A percentile compares a stretch with the other conserved stretches of the same genome.
These are phyloP conservation scores for Phytophthora pini DNA, from an alignment of 352 stramenopile genomes.

Conservation along the genomic window DNA sequence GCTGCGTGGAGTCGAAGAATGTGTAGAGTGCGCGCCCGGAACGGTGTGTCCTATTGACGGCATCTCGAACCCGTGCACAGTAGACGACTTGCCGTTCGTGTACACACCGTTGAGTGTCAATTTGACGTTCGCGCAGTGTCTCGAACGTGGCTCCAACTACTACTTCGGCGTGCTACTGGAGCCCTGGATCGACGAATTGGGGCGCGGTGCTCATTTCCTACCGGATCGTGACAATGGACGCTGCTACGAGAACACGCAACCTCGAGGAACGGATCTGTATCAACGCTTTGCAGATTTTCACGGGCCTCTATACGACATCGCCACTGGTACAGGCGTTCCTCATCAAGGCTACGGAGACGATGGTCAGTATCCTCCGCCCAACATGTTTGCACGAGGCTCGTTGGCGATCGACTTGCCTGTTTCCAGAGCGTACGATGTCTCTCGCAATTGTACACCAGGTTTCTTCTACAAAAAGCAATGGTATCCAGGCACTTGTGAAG, in stretches of 20 bases:
- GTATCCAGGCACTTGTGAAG: constrained; percentile 97
- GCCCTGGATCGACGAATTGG: constrained; percentile 95
- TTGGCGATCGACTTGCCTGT: constrained; percentile 88
- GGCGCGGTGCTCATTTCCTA: constrained; percentile 92
- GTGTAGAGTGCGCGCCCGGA: constrained; percentile 91
- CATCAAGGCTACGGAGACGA: constrained; percentile 95
- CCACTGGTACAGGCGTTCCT: constrained; percentile 66
- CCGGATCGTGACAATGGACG: constrained; percentile 72
- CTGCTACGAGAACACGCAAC: constrained; percentile 95
- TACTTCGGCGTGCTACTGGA: constrained; percentile 96
- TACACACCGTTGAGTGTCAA: constrained; percentile 88
- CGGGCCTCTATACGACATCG: constrained; percentile 94
- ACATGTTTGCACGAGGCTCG: constrained; percentile 89
- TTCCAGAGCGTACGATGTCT: constrained; percentile 82
- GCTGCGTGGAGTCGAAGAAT: constrained; percentile 94
- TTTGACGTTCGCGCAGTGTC: constrained; percentile 89
- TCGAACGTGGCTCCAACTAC: constrained; percentile 82
- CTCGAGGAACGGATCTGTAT: constrained; percentile 90
- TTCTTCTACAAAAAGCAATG: constrained; percentile 91
- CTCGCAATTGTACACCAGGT: constrained; percentile 95
- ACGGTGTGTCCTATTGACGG: constrained; percentile 95
- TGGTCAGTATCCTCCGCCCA: constrained; percentile 71
- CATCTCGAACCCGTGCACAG: constrained; percentile 94
- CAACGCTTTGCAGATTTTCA: constrained; percentile 95
- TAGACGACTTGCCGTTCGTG: constrained; percentile 92